These are phyloP conservation scores for Forsythia suspensa DNA, from an alignment of 257 asterid species.

Conservation along the genomic window DNA sequence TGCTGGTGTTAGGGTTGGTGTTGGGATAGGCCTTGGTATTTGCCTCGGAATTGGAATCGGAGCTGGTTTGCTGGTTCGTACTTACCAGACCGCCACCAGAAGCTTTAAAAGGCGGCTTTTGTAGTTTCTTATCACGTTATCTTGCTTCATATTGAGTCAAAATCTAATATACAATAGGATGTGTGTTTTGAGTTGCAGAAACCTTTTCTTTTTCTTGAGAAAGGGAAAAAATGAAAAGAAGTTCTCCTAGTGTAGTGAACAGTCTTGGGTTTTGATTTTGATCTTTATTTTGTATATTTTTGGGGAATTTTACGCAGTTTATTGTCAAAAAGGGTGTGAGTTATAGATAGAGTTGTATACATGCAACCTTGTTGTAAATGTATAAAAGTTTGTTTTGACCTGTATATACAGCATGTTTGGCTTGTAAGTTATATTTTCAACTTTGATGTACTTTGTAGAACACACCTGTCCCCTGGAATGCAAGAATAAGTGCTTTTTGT, in stretches of 20 bases:
- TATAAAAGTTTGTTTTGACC: too few relatives aligned
- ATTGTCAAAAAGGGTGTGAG: not conserved
- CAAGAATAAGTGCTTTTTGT: too few relatives aligned
- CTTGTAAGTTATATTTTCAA: not conserved
- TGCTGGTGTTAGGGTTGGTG: constrained; percentile 47
- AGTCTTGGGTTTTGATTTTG: not conserved
- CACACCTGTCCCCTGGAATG: not conserved
- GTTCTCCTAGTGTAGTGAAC: not conserved
- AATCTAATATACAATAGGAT: not conserved
- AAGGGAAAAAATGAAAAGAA: not conserved
- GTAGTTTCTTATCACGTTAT: not conserved
- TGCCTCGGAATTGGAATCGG: constrained; percentile 45
- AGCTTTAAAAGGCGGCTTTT: constrained; percentile 21
- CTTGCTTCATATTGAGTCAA: not conserved
- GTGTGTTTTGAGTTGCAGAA: not conserved
- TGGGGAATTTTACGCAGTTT: not conserved
- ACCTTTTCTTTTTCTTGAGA: not conserved
- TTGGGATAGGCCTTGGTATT: constrained; percentile 46
- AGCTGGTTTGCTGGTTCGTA: constrained; percentile 38
- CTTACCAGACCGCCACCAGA: constrained; percentile 28
- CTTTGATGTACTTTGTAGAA: not conserved
- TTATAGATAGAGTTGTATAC: not conserved
- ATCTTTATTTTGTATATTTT: not conserved
- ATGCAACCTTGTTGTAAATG: not conserved
- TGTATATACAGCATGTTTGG: not conserved